A percentile compares a stretch with the other conserved stretches of the same genome.
These are phyloP conservation scores for Chalciporus sphaerocephalus DNA, from an alignment of 768 basidiomycete species.

Conservation along the genomic window DNA sequence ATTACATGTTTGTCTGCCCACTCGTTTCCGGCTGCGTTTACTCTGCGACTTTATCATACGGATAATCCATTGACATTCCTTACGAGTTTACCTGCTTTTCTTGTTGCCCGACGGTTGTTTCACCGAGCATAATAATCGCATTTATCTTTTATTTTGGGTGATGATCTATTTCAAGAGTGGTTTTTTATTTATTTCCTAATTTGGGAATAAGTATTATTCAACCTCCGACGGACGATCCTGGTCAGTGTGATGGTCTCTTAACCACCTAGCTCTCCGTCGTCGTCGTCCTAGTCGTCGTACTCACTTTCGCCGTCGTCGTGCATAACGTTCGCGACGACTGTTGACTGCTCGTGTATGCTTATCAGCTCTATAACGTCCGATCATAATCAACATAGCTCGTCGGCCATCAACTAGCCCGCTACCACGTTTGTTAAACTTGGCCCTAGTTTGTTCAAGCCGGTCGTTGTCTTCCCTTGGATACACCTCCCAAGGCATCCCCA, in stretches of 20 bases:
- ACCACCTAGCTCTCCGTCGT: slow-evolving; percentile 1
- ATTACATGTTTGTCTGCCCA: slow-evolving; percentile 35
- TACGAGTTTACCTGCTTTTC: slow-evolving; percentile 30
- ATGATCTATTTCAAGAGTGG: no score
- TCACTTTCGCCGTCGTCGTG: slow-evolving; percentile 1
- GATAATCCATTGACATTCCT: slow-evolving; percentile 38
- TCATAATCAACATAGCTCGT: slow-evolving; percentile 9
- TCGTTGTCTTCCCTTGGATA: slow-evolving; percentile 5
- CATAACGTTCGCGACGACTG: neutral
- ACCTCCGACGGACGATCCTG: slow-evolving; percentile 27
- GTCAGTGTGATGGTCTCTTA: slow-evolving; percentile 11
- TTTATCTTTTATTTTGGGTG: slow-evolving; percentile 9
- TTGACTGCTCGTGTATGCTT: slow-evolving; percentile 9
- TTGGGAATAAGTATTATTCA: slow-evolving; percentile 19
- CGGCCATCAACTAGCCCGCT: neutral
- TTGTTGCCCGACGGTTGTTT: slow-evolving; percentile 22
- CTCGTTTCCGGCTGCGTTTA: slow-evolving; percentile 31
- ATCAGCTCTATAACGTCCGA: slow-evolving; percentile 1
- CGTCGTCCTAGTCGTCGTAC: slow-evolving; percentile 9
- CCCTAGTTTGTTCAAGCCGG: slow-evolving; percentile 4
- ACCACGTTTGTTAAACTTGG: slow-evolving; percentile 15
- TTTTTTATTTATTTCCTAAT: neutral
- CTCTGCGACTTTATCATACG: slow-evolving; percentile 33
- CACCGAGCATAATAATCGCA: slow-evolving; percentile 23
- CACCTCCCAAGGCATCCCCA: neutral